Conservation (phyloP, 129 eudicot genomes). For the Scalesia atractyloides region DNA sequence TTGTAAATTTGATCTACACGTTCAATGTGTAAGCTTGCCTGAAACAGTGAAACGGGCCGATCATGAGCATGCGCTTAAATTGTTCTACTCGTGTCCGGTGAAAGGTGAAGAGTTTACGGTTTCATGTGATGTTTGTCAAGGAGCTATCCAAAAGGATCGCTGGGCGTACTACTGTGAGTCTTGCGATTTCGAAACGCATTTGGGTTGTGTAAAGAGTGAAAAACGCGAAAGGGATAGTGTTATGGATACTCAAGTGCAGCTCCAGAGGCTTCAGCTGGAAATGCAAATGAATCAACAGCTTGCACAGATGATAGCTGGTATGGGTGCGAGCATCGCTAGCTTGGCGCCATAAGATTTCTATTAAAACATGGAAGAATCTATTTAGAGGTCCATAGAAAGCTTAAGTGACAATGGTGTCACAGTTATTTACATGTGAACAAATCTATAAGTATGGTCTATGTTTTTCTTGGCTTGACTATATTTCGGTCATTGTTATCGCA, state of each 20-base stretch:
- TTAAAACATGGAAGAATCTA: no score
- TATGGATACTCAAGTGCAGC: not conserved
- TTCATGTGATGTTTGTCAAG: constrained; percentile 56
- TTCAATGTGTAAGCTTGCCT: constrained; percentile 54
- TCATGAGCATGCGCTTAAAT: constrained; percentile 54
- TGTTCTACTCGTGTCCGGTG: constrained; percentile 45
- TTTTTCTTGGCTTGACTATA: no score
- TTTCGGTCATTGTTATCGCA: no score
- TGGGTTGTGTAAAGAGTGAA: constrained; percentile 53
- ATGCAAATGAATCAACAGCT: constrained; percentile 35
- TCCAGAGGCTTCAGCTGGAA: constrained; percentile 39
- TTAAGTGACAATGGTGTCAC: no score
- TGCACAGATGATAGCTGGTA: constrained; percentile 34
- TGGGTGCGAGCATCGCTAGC: constrained; percentile 37
- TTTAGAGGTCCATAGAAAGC: no score
- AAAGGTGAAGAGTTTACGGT: constrained; percentile 29
- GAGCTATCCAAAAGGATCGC: constrained; percentile 46
- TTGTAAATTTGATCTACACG: constrained; percentile 64
- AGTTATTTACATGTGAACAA: no score
- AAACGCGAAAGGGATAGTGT: constrained; percentile 15
- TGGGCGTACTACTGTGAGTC: constrained; percentile 63
- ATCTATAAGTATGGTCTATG: no score
- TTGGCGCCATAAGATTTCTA: constrained; percentile 15
- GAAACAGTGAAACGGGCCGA: constrained; percentile 48
- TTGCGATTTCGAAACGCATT: constrained; percentile 62